Conservation (phyloP, 805 yeast species). For the Maudiozyma serrabonitensis region DNA sequence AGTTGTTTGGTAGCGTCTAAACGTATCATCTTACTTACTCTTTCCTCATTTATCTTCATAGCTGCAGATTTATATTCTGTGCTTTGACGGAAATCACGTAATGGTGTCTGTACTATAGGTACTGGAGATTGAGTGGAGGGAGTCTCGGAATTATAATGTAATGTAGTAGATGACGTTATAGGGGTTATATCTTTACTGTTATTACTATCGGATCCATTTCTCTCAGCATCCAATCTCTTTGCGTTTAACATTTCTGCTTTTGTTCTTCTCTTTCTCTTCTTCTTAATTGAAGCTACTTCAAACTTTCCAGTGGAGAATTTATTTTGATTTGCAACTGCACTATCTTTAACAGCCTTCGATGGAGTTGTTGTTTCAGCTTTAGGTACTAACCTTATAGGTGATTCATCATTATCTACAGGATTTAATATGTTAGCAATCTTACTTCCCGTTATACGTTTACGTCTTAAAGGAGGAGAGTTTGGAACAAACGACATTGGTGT, state of each 20-base stretch:
- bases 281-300: not conserved
- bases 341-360: not conserved
- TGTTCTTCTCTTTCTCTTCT: slow-evolving; percentile 1
- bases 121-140: not conserved
- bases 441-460: not conserved
- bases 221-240: not conserved
- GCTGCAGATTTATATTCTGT: not conserved
- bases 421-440: not conserved
- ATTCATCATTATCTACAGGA: not conserved
- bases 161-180: not conserved
- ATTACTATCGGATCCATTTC: not conserved
- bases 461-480: not conserved
- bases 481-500: not conserved
- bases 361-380: not conserved
- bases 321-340: not conserved
- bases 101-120: not conserved
- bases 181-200: not conserved
- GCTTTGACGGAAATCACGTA: not conserved
- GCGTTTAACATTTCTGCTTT: slow-evolving; percentile 1
- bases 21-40: slow-evolving; percentile 10
- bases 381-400: not conserved
- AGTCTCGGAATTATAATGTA: not conserved
- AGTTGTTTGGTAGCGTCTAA: slow-evolving; percentile 7
- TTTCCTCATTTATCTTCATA: slow-evolving; percentile 1
- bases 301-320: not conserved